Base-by-base conservation (phyloP, 1,284 basidiomycete species). In the Ganoderma sinense region DNA sequence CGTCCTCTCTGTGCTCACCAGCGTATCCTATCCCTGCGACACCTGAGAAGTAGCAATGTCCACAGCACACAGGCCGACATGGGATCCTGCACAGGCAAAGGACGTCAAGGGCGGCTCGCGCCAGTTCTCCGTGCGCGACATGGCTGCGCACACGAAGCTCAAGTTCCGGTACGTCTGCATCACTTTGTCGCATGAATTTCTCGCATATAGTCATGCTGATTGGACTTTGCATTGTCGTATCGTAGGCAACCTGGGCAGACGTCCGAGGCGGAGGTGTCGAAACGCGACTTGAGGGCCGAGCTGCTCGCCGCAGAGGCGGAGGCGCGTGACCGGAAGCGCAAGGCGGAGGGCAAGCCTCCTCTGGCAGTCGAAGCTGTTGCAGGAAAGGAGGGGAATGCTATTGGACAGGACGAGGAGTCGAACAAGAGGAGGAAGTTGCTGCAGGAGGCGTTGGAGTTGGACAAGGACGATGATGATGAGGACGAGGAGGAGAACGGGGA, bases 141-240 rank as follows among this genome's bases (percentile, higher is more conserved):
- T 97, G 87, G 94, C 97, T 4, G 87, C 94, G 4, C 94, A 98
- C 80, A 98, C 96, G 1, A 97, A 97, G 82, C 91, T 98, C 73
- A 98, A 98, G 85, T 98, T 98, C 83, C 90, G 97, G 90, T 94
- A 73, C 64, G 74, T 72, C 43, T 29, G 40, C 4, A 36, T 20
- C 31, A 14, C 40, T 18, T 29, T 40, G 20, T 26, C 18, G 56
- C 40, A 18, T 40, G 13, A 39, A 20, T 29, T 43, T 20, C 10
- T 26, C 31, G 18, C 31, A 64, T 64, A 26, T 23, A 40, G 23
- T 41, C n/a, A 41, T 4, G 51, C 7, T 10, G n/a, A 16, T 14
- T 23, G 2, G 4, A 26, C 13, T 14, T 10, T 18, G 2, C 33
- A 16, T 3, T 20, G 16, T 13, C 14, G 36, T 31, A 16, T 51